These are phyloP conservation scores for Sphagnum contortum DNA, from an alignment of 225 moss, liverwort and hornwort species.

Conservation along the genomic window DNA sequence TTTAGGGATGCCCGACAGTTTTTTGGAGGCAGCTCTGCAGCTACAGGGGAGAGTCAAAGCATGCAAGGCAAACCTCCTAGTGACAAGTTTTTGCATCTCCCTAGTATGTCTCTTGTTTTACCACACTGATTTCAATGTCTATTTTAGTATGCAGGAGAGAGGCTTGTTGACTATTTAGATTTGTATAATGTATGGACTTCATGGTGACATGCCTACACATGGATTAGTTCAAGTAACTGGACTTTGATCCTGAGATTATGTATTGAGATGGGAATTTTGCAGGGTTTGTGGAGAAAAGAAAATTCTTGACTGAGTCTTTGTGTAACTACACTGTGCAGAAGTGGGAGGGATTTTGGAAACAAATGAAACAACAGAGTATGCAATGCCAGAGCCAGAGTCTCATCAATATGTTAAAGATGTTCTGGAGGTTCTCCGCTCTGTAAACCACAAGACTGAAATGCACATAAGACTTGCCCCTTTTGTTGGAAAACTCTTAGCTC, in stretches of 20 bases:
- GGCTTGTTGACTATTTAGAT: too few relatives aligned
- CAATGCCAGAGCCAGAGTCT: constrained; percentile 9
- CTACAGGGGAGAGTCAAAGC: constrained; percentile 29
- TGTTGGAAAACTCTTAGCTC: constrained; percentile 39
- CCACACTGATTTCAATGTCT: too few relatives aligned
- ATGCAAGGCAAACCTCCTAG: constrained; percentile 9
- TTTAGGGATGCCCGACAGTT: constrained; percentile 24
- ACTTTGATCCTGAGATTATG: not conserved
- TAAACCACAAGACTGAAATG: constrained; percentile 40
- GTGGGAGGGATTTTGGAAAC: constrained; percentile 11
- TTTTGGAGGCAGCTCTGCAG: constrained; percentile 30
- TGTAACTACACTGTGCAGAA: constrained; percentile 15
- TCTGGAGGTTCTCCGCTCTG: constrained; percentile 22
- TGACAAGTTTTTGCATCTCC: constrained; percentile 11
- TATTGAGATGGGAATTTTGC: not conserved
- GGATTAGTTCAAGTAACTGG: not conserved
- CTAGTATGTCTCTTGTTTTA: constrained; percentile 15
- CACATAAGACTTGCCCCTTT: constrained; percentile 37
- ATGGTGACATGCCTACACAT: not conserved
- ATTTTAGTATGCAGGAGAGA: too few relatives aligned
- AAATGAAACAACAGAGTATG: not conserved
- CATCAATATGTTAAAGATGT: constrained; percentile 31
- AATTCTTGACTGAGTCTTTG: not conserved
- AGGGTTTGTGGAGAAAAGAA: not conserved
- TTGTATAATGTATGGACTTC: not conserved